phyloP scores from a whole-genome alignment of 2,329 filamentous ascomycete genomes.

The Cladobotryum mycophilum region DNA sequence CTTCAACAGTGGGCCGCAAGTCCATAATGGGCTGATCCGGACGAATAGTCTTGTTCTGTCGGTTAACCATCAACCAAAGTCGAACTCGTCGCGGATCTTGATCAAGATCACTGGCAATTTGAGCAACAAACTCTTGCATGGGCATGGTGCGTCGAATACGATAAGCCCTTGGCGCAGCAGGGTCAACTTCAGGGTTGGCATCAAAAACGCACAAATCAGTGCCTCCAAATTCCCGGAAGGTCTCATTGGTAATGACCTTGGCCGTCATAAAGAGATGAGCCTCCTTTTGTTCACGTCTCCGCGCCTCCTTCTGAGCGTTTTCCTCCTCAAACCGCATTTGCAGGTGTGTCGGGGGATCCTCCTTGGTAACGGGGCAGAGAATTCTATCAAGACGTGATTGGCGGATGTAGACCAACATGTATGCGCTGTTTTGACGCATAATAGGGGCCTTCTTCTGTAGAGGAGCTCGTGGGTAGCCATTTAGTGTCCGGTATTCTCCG shows the following conservation, averaged over 20 bases:
- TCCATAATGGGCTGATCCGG: constrained; percentile 85
- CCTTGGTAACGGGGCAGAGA: constrained; percentile 65
- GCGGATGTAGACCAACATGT: constrained; percentile 98
- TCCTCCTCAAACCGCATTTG: constrained; percentile 77
- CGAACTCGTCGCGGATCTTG: constrained; percentile 65
- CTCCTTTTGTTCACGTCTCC: constrained; percentile 84
- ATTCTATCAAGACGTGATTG: constrained; percentile 80
- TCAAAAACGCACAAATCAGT: constrained; percentile 77
- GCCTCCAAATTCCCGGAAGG: constrained; percentile 73
- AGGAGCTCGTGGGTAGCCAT: constrained; percentile 39
- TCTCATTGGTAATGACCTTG: constrained; percentile 72
- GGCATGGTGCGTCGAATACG: constrained; percentile 69
- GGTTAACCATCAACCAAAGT: constrained; percentile 96
- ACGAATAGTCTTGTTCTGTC: constrained; percentile 92
- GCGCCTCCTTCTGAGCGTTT: constrained; percentile 65
- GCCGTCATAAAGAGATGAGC: constrained; percentile 87
- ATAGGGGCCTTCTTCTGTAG: constrained; percentile 52
- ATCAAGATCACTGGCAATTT: constrained; percentile 63
- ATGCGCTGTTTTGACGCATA: constrained; percentile 74
- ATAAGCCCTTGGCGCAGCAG: constrained; percentile 65
- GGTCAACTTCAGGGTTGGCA: constrained; percentile 54
- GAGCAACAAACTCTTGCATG: constrained; percentile 65
- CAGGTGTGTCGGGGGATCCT: constrained; percentile 77
- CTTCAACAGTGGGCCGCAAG: constrained; percentile 68
- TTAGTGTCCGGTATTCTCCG: constrained; percentile 64